These are phyloP conservation scores for Globisporangium splendens DNA, from an alignment of 352 stramenopile genomes.

Conservation along the genomic window DNA sequence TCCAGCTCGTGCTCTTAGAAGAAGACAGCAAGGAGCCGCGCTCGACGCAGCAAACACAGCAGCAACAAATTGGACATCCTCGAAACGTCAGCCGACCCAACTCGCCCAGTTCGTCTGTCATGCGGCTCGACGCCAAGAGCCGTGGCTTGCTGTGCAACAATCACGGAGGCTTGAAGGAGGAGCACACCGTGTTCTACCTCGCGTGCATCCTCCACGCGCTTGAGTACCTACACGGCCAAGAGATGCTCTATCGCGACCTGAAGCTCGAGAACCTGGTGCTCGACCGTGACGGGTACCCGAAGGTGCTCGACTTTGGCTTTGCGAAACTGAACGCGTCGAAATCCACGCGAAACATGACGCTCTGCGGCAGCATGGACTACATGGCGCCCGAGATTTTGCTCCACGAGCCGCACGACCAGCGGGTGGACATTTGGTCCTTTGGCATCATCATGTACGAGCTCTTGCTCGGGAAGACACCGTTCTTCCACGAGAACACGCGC, in stretches of 20 bases:
- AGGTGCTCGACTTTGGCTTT: conserved; percentile 80
- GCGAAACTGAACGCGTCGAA: conserved; percentile 55
- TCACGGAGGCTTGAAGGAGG: conserved; percentile 46
- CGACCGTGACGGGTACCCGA: conserved; percentile 85
- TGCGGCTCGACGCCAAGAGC: conserved; percentile 23
- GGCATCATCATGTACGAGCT: conserved; percentile 90
- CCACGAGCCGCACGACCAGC: conserved; percentile 55
- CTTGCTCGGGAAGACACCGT: conserved; percentile 79
- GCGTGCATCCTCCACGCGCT: conserved; percentile 82
- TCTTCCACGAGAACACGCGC: conserved; percentile 80
- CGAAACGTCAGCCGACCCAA: not conserved
- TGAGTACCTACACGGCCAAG: conserved; percentile 68
- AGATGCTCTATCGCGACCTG: conserved; percentile 85
- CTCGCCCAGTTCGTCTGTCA: conserved; percentile 2
- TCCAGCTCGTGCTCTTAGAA: not conserved
- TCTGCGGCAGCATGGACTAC: conserved; percentile 82
- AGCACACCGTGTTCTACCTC: conserved; percentile 86
- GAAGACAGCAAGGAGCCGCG: no score
- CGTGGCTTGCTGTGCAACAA: conserved; percentile 41
- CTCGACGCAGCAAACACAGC: not conserved
- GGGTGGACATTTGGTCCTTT: conserved; percentile 77
- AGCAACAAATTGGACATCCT: not conserved
- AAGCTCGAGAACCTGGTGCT: conserved; percentile 90
- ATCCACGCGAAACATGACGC: conserved; percentile 54
- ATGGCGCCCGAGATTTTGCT: conserved; percentile 78